Percentiles rank a stretch among this genome's conserved stretches.
These are phyloP conservation scores for Amanita fuliginea DNA, from an alignment of 768 basidiomycete species.

Conservation along the genomic window DNA sequence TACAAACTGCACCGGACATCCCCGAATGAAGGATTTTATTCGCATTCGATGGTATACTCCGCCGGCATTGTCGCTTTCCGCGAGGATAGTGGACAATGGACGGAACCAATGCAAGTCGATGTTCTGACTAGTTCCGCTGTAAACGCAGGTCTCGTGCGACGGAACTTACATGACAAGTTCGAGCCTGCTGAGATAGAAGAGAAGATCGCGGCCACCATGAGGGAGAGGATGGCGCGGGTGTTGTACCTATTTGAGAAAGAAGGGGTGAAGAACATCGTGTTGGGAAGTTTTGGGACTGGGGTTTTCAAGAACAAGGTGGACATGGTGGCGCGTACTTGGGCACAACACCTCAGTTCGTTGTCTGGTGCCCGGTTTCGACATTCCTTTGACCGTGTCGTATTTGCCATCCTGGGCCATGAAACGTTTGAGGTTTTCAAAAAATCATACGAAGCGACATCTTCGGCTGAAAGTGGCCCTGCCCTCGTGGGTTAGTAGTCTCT, in stretches of 20 bases:
- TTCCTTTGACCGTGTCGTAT: slow-evolving; percentile 53
- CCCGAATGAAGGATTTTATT: slow-evolving; percentile 46
- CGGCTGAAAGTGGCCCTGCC: too few relatives aligned
- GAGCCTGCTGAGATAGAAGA: slow-evolving; percentile 16
- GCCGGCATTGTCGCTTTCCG: slow-evolving; percentile 53
- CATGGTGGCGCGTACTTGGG: slow-evolving; percentile 54
- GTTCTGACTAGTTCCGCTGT: slow-evolving; percentile 68
- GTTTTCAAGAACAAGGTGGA: slow-evolving; percentile 59
- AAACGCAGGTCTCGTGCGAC: slow-evolving; percentile 43
- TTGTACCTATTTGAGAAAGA: slow-evolving; percentile 54
- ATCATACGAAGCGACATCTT: neutral
- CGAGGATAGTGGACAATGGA: slow-evolving; percentile 47
- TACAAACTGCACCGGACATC: slow-evolving; percentile 47
- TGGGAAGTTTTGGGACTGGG: slow-evolving; percentile 74
- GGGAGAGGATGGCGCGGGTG: slow-evolving; percentile 60
- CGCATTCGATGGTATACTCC: slow-evolving; percentile 73
- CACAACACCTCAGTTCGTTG: slow-evolving; percentile 40
- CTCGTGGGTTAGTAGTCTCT: too few relatives aligned
- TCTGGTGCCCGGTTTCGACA: slow-evolving; percentile 41
- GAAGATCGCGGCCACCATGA: slow-evolving; percentile 46
- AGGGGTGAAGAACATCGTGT: slow-evolving; percentile 46
- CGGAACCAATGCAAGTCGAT: slow-evolving; percentile 48
- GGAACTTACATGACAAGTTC: slow-evolving; percentile 11
- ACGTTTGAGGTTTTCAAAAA: slow-evolving; percentile 18
- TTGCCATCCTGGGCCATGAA: slow-evolving; percentile 39